Evolutionary conservation across 257 asterid species (phyloP), one percentile per base, ranked within the genome.

Genomic region (Echium plantagineum): DNA sequence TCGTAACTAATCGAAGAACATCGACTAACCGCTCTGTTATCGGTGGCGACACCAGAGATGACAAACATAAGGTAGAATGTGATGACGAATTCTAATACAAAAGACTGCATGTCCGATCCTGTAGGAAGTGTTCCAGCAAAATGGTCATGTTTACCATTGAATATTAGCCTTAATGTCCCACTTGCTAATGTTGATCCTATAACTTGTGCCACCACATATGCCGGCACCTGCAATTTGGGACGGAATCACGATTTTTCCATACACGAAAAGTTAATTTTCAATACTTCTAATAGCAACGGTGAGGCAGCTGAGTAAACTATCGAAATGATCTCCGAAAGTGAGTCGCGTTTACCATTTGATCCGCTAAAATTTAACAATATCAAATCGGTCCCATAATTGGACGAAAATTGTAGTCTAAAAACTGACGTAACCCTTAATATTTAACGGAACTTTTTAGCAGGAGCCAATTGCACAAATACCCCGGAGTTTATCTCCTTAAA

Each of bases 21-120:
- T 56, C 15, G 17, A 74, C 54, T 79, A 63, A 89, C 97, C 3
- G 97, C 97, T 82, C 97, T 70, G 21, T 86, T 89, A 52, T 89
- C 97, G 0, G 97, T 89, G 68, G 94, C 97, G 10, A 89, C 97
- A 15, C 97, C 95, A n/a, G 97, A 86, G 21, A 89, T 89, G 73
- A 89, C 80, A 61, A 89, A 89, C 97, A 89, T 89, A 67, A 89
- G 94, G 60, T 84, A 89, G 77, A 89, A 89, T 1, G 97, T 86
- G 79, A 86, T 86, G 21, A 89, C 84, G 59, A 89, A 89, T 64
- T 89, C 95, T 12, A 86, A 53, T 17, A 82, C 83, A 21, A 86
- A 61, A 1, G 97, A 81, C 69, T 89, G 96, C 17, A 80, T 31
- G 2, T 83, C 58, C 24, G 77, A 54, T 59, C 95, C 95, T 9